Evolutionary conservation across 345 rosid species (phyloP).

Genomic region (Geranium brycei): DNA sequence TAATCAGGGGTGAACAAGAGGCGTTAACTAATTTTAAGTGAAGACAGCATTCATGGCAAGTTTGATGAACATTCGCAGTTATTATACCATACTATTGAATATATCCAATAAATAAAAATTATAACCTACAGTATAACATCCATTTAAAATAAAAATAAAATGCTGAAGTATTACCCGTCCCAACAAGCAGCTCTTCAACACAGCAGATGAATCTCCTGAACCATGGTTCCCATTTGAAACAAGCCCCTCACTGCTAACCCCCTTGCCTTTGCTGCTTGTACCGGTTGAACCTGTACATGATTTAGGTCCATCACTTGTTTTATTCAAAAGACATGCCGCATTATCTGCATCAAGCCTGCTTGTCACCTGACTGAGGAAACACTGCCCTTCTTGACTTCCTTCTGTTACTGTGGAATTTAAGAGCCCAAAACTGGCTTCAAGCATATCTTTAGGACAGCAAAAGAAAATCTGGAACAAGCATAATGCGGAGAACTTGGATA

Average conservation of each 20-base stretch:
- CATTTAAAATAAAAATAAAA: conserved; percentile 1
- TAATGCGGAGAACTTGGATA: conserved; percentile 46
- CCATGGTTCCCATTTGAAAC: conserved; percentile 18
- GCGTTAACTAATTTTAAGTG: too few relatives aligned
- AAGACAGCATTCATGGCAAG: neutral
- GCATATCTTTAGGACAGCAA: conserved; percentile 48
- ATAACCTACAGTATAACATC: neutral
- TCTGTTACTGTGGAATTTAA: conserved; percentile 37
- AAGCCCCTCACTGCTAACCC: conserved; percentile 17
- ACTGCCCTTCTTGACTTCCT: conserved; percentile 41
- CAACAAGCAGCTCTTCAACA: conserved; percentile 44
- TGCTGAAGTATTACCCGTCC: conserved; percentile 47
- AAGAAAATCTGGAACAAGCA: conserved; percentile 53
- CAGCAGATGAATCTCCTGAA: conserved; percentile 24
- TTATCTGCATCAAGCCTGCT: conserved; percentile 29
- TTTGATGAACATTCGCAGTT: neutral
- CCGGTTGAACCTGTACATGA: conserved; percentile 24
- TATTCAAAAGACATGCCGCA: conserved; percentile 14
- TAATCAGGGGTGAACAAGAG: too few relatives aligned
- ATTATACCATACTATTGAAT: neutral
- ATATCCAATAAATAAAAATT: conserved; percentile 3
- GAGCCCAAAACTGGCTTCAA: conserved; percentile 70
- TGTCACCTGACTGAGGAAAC: conserved; percentile 49
- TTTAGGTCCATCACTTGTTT: conserved; percentile 23
- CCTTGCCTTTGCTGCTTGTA: conserved; percentile 21